phyloP scores from a whole-genome alignment of 345 rosid genomes.

The Hypericum androsaemum region DNA sequence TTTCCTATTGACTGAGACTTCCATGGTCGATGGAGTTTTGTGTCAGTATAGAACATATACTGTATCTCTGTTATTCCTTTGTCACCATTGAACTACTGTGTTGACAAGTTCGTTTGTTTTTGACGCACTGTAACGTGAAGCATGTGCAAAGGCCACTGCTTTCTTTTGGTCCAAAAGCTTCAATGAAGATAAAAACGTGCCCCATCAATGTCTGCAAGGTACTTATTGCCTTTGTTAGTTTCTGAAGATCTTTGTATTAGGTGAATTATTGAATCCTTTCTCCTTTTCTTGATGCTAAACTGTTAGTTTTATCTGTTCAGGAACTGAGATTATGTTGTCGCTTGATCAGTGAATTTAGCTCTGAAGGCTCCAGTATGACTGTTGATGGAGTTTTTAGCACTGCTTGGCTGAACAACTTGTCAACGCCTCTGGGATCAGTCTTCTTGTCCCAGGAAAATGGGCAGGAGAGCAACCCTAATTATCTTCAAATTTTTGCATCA shows the following conservation, averaged over 20 bases:
- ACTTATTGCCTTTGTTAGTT: slow-evolving; percentile 14
- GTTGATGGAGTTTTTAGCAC: slow-evolving; percentile 70
- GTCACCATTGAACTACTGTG: no score
- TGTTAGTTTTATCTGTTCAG: slow-evolving; percentile 26
- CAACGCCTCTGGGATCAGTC: slow-evolving; percentile 45
- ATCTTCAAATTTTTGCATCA: slow-evolving; percentile 54
- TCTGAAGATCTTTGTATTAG: neutral
- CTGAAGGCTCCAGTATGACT: slow-evolving; percentile 55
- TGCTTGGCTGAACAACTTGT: slow-evolving; percentile 70
- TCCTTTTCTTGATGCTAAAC: slow-evolving; percentile 10
- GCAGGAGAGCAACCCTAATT: slow-evolving; percentile 35
- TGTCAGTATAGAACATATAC: no score
- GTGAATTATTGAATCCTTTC: neutral
- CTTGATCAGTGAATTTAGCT: slow-evolving; percentile 61
- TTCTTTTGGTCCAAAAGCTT: slow-evolving; percentile 91
- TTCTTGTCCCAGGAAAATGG: slow-evolving; percentile 45
- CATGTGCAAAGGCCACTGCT: slow-evolving; percentile 87
- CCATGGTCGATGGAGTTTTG: no score
- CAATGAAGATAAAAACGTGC: slow-evolving; percentile 66
- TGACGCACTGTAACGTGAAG: slow-evolving; percentile 39
- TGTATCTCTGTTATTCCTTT: no score
- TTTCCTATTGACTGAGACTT: no score
- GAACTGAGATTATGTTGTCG: slow-evolving; percentile 66
- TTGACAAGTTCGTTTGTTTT: neutral
- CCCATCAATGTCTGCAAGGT: slow-evolving; percentile 95